These are phyloP conservation scores for Fusarium redolens DNA, from an alignment of 2,329 filamentous ascomycete genomes.

Conservation along the genomic window DNA sequence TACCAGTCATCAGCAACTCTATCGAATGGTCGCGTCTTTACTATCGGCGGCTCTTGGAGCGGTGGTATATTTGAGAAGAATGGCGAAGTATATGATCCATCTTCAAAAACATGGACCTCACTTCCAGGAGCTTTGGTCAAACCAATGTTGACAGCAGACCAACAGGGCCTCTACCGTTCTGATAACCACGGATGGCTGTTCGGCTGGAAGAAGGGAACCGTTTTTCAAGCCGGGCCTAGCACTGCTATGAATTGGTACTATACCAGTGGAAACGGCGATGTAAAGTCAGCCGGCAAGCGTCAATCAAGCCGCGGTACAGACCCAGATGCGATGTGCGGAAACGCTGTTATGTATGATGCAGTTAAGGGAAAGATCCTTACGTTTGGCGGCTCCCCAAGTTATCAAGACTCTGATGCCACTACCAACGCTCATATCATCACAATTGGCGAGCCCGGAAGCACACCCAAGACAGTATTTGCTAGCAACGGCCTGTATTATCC, in stretches of 20 bases:
- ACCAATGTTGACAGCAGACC: conserved; percentile 58
- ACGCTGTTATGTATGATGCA: conserved; percentile 68
- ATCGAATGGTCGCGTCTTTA: conserved; percentile 22
- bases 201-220: conserved; percentile 56
- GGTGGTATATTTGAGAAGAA: conserved; percentile 15
- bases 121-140: conserved; percentile 52
- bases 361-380: conserved; percentile 67
- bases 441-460: conserved; percentile 45
- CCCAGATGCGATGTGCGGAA: conserved; percentile 65
- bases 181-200: conserved; percentile 47
- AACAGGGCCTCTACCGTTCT: conserved; percentile 55
- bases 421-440: conserved; percentile 62
- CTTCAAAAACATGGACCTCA: conserved; percentile 11
- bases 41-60: conserved; percentile 32
- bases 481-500: conserved; percentile 19
- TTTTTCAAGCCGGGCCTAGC: conserved; percentile 66
- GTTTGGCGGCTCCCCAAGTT: conserved; percentile 60
- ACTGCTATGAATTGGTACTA: conserved; percentile 67
- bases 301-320: conserved; percentile 49
- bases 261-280: conserved; percentile 45
- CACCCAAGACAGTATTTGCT: neutral
- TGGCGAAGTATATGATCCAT: conserved; percentile 20
- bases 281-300: conserved; percentile 40
- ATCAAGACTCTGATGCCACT: conserved; percentile 56
- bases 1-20: conserved; percentile 25